Base-by-base conservation (phyloP, 805 yeast species). In the Teunomyces gatunensis region DNA sequence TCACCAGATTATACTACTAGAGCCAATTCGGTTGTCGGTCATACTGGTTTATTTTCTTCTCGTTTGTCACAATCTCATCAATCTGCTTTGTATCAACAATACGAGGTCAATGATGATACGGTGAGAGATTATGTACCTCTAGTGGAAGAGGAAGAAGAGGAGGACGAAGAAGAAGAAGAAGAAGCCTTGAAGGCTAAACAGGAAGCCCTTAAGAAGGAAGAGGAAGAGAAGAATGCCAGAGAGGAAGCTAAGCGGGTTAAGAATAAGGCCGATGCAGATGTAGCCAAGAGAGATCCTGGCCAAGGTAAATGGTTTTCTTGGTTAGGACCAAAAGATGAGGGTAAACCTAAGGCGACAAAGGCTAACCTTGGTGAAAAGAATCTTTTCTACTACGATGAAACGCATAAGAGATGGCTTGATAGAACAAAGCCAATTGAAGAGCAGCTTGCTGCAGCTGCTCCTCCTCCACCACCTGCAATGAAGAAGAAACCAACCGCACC, bases 331-430 rank as follows among this genome's bases (percentile, higher is more conserved):
- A 74, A 71, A 52, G 76, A 75, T 39, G 78, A 80, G 25, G 84
- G 80, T 41, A 87, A 81, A 45, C 89, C 88, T 34, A 88, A 87
- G 59, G 87, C 90, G 0, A 77, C 84, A 51, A 80, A 81, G 53
- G 98, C 97, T 32, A 89, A 94, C 55, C 69, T 94, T 45, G 99
- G 98, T 10, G 88, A 86, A 48, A 78, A 82, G 49, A 85, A 76
- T 60, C 72, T 79, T 13, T 85, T 94, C 61, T 78, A 80, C 58
- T 94, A 82, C 63, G 96, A 91, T 68, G 92, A 88, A 57, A 81
- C 86, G 49, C 77, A 86, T 60, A 84, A 85, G 62, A 79, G 96
- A 58, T 94, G 97, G 97, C 81, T 94, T 45, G 84, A 89, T 60
- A 80, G 79, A 47, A 79, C 81, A 52, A 81, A 80, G 3, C 79